phyloP scores from a whole-genome alignment of 139 green algal genomes.

The Zygnema cylindricum region DNA sequence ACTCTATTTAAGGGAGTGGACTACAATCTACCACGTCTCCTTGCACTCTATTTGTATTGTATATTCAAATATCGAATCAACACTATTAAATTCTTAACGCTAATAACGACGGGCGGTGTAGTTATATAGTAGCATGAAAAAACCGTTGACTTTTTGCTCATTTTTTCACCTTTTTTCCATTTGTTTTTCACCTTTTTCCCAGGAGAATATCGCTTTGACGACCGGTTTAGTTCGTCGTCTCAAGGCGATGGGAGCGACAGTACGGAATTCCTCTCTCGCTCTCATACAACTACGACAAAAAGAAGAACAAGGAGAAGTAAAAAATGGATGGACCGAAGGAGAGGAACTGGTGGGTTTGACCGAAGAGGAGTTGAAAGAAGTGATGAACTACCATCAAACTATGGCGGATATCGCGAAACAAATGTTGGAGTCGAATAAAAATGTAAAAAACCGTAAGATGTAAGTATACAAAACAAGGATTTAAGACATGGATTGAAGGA shows the following conservation, averaged over 20 bases:
- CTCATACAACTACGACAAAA: slow-evolving; percentile 1
- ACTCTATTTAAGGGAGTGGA: too few relatives aligned
- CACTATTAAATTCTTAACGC: too few relatives aligned
- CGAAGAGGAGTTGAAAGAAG: slow-evolving; percentile 30
- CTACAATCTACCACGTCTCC: too few relatives aligned
- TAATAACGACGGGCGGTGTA: neutral
- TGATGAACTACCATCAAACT: slow-evolving; percentile 18
- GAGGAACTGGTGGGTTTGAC: slow-evolving; percentile 4
- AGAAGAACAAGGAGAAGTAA: too few relatives aligned
- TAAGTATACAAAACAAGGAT: too few relatives aligned
- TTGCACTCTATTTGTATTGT: neutral
- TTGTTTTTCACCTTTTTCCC: neutral
- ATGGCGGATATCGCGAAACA: slow-evolving; percentile 48
- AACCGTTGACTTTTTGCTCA: neutral
- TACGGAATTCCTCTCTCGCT: slow-evolving; percentile 33
- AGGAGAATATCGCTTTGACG: slow-evolving; percentile 40
- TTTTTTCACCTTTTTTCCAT: neutral
- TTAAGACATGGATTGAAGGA: too few relatives aligned
- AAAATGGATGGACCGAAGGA: neutral
- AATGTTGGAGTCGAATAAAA: slow-evolving; percentile 18
- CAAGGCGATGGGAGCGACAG: slow-evolving; percentile 42
- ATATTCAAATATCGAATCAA: neutral
- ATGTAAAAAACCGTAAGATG: too few relatives aligned
- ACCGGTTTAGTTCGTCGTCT: slow-evolving; percentile 32
- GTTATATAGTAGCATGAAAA: neutral